Base-by-base conservation (phyloP, 495 filamentous ascomycete species). In the Cenococcum geophilum region DNA sequence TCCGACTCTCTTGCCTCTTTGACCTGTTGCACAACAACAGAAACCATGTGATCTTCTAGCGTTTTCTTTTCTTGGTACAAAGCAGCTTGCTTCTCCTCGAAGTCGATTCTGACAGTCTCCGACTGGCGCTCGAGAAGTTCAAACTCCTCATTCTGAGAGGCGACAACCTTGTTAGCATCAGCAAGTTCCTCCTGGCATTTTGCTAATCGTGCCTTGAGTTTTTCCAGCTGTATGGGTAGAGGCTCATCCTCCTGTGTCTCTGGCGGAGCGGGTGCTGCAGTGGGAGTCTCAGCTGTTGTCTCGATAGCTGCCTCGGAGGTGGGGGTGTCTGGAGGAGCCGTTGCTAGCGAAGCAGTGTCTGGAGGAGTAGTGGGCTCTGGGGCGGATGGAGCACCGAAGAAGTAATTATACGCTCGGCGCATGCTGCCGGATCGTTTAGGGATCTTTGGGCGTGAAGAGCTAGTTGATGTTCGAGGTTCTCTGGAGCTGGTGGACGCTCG, bases 131-230 rank as follows among this genome's bases (percentile, higher is more conserved):
- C 55, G 18, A 67, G 36, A 22, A 16, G n/a, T 11, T 25, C 34
- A 8, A 70, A 48, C 14, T 62, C 54, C 8, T 61, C 61, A 52
- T 66, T 47, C 36, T 70, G 67, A 9, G 40, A 35, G 32, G 58
- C 23, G 14, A 70, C 58, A 20, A 61, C 34, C 27, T 73, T 75
- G 64, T 90, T 90, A 11, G 85, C 76, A 40, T 74, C 74, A n/a
- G 82, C 76, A 27, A 92, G 78, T 36, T 89, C 84, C 9, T 84
- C 14, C 55, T 67, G 20, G 4, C 45, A 16, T 37, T 55, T 63
- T 10, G 36, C 78, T 0, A 91, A 72, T 67, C 86, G 82, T 14
- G 68, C 69, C 52, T 77, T 79, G 9, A 93, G 76, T 25, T 75
- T 76, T 22, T 75, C 68, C 27, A 82, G 76, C 8, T 61, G 18